Base-by-base conservation (phyloP, 2,329 filamentous ascomycete genomes). In the Aureobasidium sp. region DNA sequence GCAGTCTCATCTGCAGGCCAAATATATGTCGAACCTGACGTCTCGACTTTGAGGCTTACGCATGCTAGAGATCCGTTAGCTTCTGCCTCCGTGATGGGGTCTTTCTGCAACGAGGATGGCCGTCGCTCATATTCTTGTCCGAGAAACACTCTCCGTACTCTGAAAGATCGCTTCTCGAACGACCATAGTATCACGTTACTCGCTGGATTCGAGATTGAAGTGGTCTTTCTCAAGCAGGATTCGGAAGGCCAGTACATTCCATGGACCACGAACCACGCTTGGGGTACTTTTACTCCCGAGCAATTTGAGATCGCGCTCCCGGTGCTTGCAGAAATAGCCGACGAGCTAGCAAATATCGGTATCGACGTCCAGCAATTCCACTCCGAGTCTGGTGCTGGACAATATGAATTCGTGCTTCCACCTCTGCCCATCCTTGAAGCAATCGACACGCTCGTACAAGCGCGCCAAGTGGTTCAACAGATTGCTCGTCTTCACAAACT, bases 191-290 rank as follows among this genome's bases (percentile, higher is more conserved):
- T 90, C 2, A 73, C 78, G 3, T 84, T 91, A 52, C 77, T 86
- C 0, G 73, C 91, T 16, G 91, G 90, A 0, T 95, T 94, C 66
- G 91, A 96, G 72, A 84, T 95, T 44, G 90, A 95, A 73, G 83
- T 94, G 10, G 80, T 89, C 1, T 86, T 95, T 65, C 77, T 93
- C 34, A 65, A 79, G 80, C 44, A 79, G 79, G 25, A 72, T 16
- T 11, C 50, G 30, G 42, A 47, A 29, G n/a, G 45, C 47, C 34
- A 59, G 66, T 78, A 64, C 67, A 54, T 10, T 68, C 78, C 87
- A 0, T 70, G 80, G n/a, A 81, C 81, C 8, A 78, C 80, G 48
- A 85, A 84, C 1, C 89, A 93, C 67, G 85, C 86, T 1, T 93
- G 88, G 88, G 86, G 84, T 0, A 82, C 84, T 21, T 80, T 87